Evolutionary conservation across 192 early-diverging fungal species (phyloP), one percentile per base, ranked within the genome.

Genomic region (Coemansia sp.): DNA sequence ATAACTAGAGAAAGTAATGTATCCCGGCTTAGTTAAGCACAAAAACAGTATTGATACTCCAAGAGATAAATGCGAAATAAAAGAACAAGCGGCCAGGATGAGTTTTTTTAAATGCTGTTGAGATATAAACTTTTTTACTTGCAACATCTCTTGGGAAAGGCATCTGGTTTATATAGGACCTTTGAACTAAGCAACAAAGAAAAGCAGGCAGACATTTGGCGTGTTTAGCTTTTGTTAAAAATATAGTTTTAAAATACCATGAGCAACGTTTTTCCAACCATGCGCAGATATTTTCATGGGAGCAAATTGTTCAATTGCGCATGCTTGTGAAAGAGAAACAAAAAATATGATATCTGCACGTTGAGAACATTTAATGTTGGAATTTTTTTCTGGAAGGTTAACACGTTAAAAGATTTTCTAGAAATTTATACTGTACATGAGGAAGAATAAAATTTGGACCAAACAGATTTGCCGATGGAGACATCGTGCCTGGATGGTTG

Each of bases 401-500:
- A 12, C 45, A 15, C 14, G 17, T 15, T 15, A 48, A 48, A 48
- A 48, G 45, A 48, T 48, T 48, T 28, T 48, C 45, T 48, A 48
- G 45, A 48, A 48, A 15, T 48, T 48, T 15, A 48, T 15, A 12
- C 9, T 8, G 45, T 48, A 15, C 45, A 48, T 48, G 45, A 15
- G 45, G 14, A 48, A 15, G 17, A 8, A 48, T 15, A 12, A 48
- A 48, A 12, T 59, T 20, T 36, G 14, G n/a, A 36, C 57, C 57
- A 59, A 59, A 37, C 57, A 59, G 15, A 59, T 37, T 59, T 22
- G 35, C 11, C 14, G 57, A 59, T 59, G 33, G 35, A 8, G 35
- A 32, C 57, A 33, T 59, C 57, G 57, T 59, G 57, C 57, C n/a
- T 36, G 1, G 18, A 37, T 36, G 35, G 35, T 36, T 48, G 45